Percentiles rank a stretch among this genome's conserved stretches.
Conservation (phyloP, 306 rosid species). For the Dryas octopetala region DNA sequence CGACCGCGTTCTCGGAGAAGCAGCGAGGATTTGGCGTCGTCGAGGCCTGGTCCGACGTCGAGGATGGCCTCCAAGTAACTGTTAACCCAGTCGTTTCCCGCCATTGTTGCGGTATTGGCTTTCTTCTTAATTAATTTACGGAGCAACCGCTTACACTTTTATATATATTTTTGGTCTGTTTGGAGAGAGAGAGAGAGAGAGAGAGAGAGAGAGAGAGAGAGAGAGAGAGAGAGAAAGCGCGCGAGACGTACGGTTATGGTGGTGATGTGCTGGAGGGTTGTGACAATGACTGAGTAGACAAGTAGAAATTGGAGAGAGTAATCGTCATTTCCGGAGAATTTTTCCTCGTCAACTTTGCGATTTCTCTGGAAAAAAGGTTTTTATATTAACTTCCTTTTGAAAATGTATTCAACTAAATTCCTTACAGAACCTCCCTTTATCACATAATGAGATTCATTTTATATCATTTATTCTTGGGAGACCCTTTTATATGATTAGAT, state of each 20-base stretch:
- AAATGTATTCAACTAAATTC: too few relatives aligned
- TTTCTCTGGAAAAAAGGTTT: constrained; percentile 1
- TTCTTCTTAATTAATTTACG: background rate
- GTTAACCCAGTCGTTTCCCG: constrained; percentile 68
- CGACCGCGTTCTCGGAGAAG: constrained; percentile 55
- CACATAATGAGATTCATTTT: too few relatives aligned
- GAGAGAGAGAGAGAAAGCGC: background rate
- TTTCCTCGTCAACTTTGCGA: constrained; percentile 6
- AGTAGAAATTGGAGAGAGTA: background rate
- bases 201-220: background rate
- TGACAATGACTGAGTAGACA: constrained; percentile 4
- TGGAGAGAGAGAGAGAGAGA: background rate
- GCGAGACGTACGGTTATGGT: background rate
- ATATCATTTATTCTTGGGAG: too few relatives aligned
- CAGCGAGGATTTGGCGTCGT: constrained; percentile 48
- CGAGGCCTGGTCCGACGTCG: constrained; percentile 57
- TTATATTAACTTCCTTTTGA: background rate
- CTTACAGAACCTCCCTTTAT: too few relatives aligned
- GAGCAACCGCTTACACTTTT: background rate
- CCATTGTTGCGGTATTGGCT: constrained; percentile 30
- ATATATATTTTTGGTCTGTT: background rate
- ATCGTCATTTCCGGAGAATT: constrained; percentile 7
- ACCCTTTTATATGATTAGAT: too few relatives aligned
- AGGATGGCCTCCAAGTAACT: constrained; percentile 62
- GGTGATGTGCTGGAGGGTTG: background rate